Conservation (phyloP, 179 eudicot species). For the Gypsophila paniculata region DNA sequence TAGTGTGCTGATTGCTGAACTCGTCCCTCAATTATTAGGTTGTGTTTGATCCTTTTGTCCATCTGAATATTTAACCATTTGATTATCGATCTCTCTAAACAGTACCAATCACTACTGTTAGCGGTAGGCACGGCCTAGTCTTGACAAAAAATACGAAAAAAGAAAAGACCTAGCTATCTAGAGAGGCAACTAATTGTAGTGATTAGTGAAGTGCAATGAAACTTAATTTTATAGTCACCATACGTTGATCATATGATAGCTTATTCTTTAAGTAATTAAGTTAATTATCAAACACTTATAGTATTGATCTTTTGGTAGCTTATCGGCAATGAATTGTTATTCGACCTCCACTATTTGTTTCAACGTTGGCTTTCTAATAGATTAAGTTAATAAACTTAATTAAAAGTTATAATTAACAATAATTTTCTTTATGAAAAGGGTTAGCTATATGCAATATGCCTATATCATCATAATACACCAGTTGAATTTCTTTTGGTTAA, state of each 20-base stretch:
- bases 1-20: too few relatives aligned
- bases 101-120: too few relatives aligned
- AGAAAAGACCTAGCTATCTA: background rate
- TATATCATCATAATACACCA: background rate
- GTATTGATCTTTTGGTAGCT: slow-evolving; percentile 15
- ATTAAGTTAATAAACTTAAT: too few relatives aligned
- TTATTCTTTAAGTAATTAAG: slow-evolving; percentile 18
- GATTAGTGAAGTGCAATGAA: background rate
- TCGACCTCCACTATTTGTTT: slow-evolving; percentile 9
- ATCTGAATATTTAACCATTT: too few relatives aligned
- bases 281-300: background rate
- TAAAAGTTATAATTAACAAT: too few relatives aligned
- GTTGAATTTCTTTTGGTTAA: background rate
- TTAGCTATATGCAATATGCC: background rate
- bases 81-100: too few relatives aligned
- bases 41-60: too few relatives aligned
- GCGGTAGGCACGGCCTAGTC: too few relatives aligned
- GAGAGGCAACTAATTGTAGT: background rate
- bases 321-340: background rate
- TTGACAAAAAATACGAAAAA: too few relatives aligned
- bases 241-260: slow-evolving; percentile 13
- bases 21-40: too few relatives aligned
- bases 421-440: background rate
- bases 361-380: background rate
- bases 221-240: slow-evolving; percentile 15